These are phyloP conservation scores for Raphanus raphanistrum DNA, from an alignment of 345 rosid genomes.

Conservation along the genomic window DNA sequence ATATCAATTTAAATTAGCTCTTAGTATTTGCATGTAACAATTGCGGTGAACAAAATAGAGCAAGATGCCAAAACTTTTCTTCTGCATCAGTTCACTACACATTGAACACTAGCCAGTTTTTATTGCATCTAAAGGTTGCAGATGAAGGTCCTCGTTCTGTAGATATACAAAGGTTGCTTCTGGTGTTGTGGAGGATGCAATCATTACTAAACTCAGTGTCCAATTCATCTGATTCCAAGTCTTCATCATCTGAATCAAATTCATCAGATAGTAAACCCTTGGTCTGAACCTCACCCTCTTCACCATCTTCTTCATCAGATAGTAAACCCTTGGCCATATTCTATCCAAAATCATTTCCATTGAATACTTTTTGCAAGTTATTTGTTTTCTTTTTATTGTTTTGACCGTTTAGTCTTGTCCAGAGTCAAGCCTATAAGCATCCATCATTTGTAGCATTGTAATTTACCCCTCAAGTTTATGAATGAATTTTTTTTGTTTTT, in stretches of 20 bases:
- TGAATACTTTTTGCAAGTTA: not conserved
- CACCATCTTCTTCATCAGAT: slow-evolving; percentile 36
- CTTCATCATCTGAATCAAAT: slow-evolving; percentile 31
- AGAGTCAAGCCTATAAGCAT: not conserved
- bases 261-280: slow-evolving; percentile 26
- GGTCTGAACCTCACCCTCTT: slow-evolving; percentile 18
- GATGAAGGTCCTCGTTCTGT: slow-evolving; percentile 7
- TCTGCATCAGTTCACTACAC: not conserved
- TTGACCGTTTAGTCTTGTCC: not conserved
- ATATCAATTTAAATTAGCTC: slow-evolving; percentile 14
- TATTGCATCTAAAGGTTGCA: slow-evolving; percentile 23
- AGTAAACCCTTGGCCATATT: not conserved
- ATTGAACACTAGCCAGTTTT: not conserved
- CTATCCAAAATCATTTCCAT: not conserved
- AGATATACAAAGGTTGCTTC: slow-evolving; percentile 19
- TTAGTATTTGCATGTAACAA: slow-evolving; percentile 4
- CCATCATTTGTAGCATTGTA: not conserved
- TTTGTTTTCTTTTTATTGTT: too few relatives aligned
- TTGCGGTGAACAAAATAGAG: not conserved
- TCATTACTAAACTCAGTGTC: slow-evolving; percentile 19
- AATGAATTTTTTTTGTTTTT: too few relatives aligned
- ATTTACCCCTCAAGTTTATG: not conserved
- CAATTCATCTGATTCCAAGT: slow-evolving; percentile 27
- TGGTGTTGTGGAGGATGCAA: slow-evolving; percentile 17
- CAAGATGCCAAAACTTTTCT: slow-evolving; percentile 8